Evolutionary conservation across 495 filamentous ascomycete genomes (phyloP).

Genomic region (Aspergillus indologenus): DNA sequence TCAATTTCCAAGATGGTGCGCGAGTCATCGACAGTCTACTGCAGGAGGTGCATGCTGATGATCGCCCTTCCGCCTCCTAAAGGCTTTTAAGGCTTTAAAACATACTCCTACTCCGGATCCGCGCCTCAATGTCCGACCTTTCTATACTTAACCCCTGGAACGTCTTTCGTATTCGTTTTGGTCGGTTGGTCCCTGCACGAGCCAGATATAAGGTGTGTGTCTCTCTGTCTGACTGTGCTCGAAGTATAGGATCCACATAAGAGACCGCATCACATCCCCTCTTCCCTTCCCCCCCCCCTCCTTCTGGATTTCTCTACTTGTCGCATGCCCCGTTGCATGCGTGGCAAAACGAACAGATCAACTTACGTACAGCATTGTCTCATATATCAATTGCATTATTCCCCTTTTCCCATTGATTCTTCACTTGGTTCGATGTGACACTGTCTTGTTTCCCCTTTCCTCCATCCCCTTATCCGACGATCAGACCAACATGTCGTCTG

Average conservation of each 20-base stretch:
- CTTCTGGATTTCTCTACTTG: not conserved
- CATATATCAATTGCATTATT: not conserved
- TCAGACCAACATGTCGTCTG: slow-evolving; percentile 32
- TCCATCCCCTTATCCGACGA: slow-evolving; percentile 14
- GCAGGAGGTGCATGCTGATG: not conserved
- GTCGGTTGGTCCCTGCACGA: slow-evolving; percentile 1
- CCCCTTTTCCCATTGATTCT: not conserved
- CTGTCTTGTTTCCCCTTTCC: slow-evolving; percentile 1
- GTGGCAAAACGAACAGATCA: not conserved
- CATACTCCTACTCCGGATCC: no score
- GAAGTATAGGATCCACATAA: slow-evolving; percentile 7
- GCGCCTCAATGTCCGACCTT: slow-evolving; percentile 3
- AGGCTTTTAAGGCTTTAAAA: not conserved
- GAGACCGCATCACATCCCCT: not conserved
- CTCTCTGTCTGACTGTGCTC: not conserved
- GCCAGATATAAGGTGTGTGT: not conserved
- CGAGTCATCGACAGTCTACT: not conserved
- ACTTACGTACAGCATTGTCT: not conserved
- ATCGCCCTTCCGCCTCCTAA: no score
- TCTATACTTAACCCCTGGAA: not conserved
- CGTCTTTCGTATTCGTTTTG: slow-evolving; percentile 4
- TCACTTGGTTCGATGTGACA: slow-evolving; percentile 11
- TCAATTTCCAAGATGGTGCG: not conserved
- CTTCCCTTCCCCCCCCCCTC: not conserved
- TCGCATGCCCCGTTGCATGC: not conserved